These are phyloP conservation scores for Psilocybe azurescens DNA, from an alignment of 768 basidiomycete species.

Conservation along the genomic window DNA sequence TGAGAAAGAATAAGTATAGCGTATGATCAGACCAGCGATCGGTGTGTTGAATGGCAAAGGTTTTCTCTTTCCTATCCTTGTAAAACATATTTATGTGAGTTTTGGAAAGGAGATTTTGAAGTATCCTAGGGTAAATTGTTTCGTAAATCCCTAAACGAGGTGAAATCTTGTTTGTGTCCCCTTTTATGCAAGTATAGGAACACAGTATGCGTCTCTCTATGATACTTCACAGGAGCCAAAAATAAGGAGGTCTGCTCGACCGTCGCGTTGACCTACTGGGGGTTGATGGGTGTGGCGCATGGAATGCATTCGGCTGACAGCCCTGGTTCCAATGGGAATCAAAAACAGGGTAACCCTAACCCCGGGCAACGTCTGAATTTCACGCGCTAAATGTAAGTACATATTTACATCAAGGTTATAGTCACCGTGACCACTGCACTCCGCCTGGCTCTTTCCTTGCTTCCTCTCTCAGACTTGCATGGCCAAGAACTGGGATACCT, in stretches of 20 bases:
- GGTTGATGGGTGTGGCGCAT: constrained; percentile 14
- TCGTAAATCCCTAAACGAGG: neutral
- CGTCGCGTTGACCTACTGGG: neutral
- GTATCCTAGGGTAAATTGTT: constrained; percentile 3
- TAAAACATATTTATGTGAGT: neutral
- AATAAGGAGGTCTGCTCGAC: too few relatives aligned
- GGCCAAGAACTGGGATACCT: constrained; percentile 53
- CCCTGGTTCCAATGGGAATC: neutral
- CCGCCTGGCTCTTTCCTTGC: neutral
- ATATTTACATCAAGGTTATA: neutral
- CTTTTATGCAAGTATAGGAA: neutral
- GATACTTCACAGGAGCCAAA: neutral
- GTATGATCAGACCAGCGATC: neutral
- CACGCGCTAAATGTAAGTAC: constrained; percentile 7
- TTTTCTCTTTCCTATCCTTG: neutral
- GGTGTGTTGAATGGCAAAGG: neutral
- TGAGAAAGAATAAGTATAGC: neutral
- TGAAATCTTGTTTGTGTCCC: neutral
- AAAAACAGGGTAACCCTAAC: constrained; percentile 16
- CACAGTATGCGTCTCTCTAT: too few relatives aligned
- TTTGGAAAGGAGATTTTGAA: constrained; percentile 6
- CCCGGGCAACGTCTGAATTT: constrained; percentile 4
- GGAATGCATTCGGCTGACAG: too few relatives aligned
- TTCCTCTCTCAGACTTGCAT: constrained; percentile 28
- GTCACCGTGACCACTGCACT: constrained; percentile 3